Percentiles rank a stretch among this genome's conserved stretches.
phyloP scores from a whole-genome alignment of 2,329 filamentous ascomycete genomes.

The Xylaria sp. region DNA sequence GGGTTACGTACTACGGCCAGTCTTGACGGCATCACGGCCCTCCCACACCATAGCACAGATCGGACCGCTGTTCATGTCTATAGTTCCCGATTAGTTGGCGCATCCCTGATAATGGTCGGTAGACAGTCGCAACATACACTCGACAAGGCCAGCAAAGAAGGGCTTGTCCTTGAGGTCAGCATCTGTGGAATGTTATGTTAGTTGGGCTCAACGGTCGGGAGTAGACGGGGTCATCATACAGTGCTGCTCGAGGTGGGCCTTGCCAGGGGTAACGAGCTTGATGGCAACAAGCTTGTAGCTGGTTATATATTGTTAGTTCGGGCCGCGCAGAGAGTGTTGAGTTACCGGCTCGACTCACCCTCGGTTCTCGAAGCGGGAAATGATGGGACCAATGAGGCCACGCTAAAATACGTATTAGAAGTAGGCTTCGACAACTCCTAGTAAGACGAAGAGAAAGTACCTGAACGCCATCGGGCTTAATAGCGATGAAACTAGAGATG shows the following conservation, averaged over 20 bases:
- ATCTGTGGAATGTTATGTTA: slow-evolving; percentile 62
- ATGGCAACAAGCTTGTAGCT: slow-evolving; percentile 99
- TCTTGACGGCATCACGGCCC: slow-evolving; percentile 98
- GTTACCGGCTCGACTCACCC: slow-evolving; percentile 67
- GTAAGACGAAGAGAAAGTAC: slow-evolving; percentile 59
- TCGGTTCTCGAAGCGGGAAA: slow-evolving; percentile 96
- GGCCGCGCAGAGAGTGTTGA: slow-evolving; percentile 31
- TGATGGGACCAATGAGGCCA: slow-evolving; percentile 97
- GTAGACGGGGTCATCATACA: slow-evolving; percentile 62
- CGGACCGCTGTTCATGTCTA: slow-evolving; percentile 96
- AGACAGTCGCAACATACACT: slow-evolving; percentile 71
- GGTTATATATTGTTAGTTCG: slow-evolving; percentile 36
- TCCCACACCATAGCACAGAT: slow-evolving; percentile 99
- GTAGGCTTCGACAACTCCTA: slow-evolving; percentile 10
- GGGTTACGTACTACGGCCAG: slow-evolving; percentile 78
- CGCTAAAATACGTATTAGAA: slow-evolving; percentile 66
- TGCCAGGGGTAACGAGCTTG: slow-evolving; percentile 89
- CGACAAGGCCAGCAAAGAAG: slow-evolving; percentile 94
- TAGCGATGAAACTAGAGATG: slow-evolving; percentile 89
- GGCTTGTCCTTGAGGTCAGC: slow-evolving; percentile 90
- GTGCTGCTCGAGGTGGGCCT: slow-evolving; percentile 98
- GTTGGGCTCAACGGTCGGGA: slow-evolving; percentile 7
- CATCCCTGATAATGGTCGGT: neutral
- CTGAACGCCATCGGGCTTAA: slow-evolving; percentile 99
- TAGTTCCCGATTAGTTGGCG: slow-evolving; percentile 34